Percentiles rank a stretch among this genome's conserved stretches.
These are phyloP conservation scores for Penicillium freii DNA, from an alignment of 2,329 filamentous ascomycete genomes.

Conservation along the genomic window DNA sequence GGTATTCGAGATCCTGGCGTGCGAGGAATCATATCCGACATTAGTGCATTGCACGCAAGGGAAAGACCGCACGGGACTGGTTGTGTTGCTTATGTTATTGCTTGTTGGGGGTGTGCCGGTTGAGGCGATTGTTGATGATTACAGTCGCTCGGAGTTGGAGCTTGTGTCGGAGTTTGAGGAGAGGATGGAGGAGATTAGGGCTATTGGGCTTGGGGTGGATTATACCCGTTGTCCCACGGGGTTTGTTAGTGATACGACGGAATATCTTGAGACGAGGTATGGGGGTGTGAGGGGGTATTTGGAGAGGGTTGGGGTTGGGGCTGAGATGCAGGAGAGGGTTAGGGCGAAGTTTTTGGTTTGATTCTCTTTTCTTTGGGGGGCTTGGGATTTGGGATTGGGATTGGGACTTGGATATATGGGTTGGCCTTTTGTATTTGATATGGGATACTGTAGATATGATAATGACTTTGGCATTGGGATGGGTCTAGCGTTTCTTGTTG, in stretches of 20 bases:
- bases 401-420: constrained; percentile 1
- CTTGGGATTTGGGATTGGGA: background rate
- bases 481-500: background rate
- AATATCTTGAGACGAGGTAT: constrained; percentile 60
- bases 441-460: constrained; percentile 15
- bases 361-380: background rate
- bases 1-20: constrained; percentile 65
- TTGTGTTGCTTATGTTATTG: constrained; percentile 67
- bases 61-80: constrained; percentile 78
- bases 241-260: constrained; percentile 60
- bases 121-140: constrained; percentile 67
- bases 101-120: constrained; percentile 55
- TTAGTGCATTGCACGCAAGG: constrained; percentile 85
- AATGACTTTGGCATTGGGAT: constrained; percentile 9
- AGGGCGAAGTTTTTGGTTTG: constrained; percentile 27
- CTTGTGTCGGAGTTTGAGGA: constrained; percentile 61
- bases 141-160: constrained; percentile 62
- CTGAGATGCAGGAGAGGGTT: constrained; percentile 43
- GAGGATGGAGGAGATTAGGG: constrained; percentile 65
- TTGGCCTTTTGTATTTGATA: constrained; percentile 8
- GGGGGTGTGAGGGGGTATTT: constrained; percentile 68
- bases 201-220: constrained; percentile 69
- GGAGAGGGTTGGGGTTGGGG: constrained; percentile 58
- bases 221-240: constrained; percentile 66
- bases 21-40: constrained; percentile 57